A percentile compares a stretch with the other conserved stretches of the same genome.
Evolutionary conservation across 2,329 filamentous ascomycete species (phyloP).

Genomic region (Colletotrichum sp.): DNA sequence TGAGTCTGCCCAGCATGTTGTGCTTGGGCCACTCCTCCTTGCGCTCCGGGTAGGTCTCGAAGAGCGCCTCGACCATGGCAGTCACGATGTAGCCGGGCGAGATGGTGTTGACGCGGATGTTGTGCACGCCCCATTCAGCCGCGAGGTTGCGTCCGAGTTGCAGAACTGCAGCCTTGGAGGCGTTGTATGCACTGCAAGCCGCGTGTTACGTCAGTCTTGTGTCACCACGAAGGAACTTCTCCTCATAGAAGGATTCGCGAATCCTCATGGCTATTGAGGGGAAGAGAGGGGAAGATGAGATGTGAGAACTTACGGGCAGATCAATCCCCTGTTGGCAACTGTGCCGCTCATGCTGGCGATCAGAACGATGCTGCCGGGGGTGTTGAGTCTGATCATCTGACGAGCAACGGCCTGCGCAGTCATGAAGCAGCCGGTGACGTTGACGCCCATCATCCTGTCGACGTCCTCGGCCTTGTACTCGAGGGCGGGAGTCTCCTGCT

Average conservation of each 20-base stretch:
- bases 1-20: slow-evolving; percentile 81
- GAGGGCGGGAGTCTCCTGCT: slow-evolving; percentile 83
- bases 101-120: slow-evolving; percentile 82
- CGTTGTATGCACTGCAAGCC: slow-evolving; percentile 72
- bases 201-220: neutral
- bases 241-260: neutral
- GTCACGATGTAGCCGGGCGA: slow-evolving; percentile 83
- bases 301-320: slow-evolving; percentile 57
- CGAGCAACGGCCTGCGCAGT: slow-evolving; percentile 88
- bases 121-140: slow-evolving; percentile 73
- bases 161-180: slow-evolving; percentile 76
- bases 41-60: slow-evolving; percentile 75
- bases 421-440: slow-evolving; percentile 85
- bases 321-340: slow-evolving; percentile 66
- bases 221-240: neutral
- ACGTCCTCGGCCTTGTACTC: slow-evolving; percentile 80
- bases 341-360: slow-evolving; percentile 75
- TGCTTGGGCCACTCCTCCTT: slow-evolving; percentile 75
- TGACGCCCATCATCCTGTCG: slow-evolving; percentile 81
- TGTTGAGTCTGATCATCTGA: slow-evolving; percentile 68
- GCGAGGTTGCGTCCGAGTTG: slow-evolving; percentile 75
- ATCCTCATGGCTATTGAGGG: neutral
- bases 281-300: neutral
- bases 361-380: slow-evolving; percentile 66
- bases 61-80: slow-evolving; percentile 83